Conservation (phyloP, 2,329 filamentous ascomycete species). For the Aspergillus hiratsukae region DNA sequence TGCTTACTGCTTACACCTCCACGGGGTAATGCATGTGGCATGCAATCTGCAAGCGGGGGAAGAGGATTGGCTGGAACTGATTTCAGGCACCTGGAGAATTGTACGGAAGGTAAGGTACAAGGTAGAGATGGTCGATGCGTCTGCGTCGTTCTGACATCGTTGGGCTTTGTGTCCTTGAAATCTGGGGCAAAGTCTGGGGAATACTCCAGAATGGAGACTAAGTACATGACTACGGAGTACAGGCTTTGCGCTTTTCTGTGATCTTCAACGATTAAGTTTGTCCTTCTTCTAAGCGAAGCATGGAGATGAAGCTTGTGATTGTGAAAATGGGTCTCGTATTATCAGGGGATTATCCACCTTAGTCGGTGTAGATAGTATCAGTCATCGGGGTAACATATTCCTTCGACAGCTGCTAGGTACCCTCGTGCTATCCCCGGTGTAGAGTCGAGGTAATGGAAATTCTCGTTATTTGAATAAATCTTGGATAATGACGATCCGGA, state of each 20-base stretch:
- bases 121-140: neutral
- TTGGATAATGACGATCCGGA: neutral
- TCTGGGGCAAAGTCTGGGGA: neutral
- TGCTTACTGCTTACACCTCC: neutral
- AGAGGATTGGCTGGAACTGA: neutral
- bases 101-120: neutral
- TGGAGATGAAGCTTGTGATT: neutral
- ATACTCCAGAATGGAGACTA: too few species aligned
- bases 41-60: neutral
- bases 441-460: too few species aligned
- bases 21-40: neutral
- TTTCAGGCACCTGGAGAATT: neutral
- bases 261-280: neutral
- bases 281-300: neutral
- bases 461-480: neutral
- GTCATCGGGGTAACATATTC: too few species aligned
- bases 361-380: neutral
- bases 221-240: too few species aligned
- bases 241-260: neutral
- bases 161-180: neutral
- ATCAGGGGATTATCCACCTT: neutral
- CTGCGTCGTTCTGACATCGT: neutral
- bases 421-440: too few species aligned
- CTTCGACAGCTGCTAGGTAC: too few species aligned
- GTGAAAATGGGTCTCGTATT: neutral